Evolutionary conservation across 371 early-diverging fungal genomes (phyloP).

Genomic region (Funneliformis caledonium): DNA sequence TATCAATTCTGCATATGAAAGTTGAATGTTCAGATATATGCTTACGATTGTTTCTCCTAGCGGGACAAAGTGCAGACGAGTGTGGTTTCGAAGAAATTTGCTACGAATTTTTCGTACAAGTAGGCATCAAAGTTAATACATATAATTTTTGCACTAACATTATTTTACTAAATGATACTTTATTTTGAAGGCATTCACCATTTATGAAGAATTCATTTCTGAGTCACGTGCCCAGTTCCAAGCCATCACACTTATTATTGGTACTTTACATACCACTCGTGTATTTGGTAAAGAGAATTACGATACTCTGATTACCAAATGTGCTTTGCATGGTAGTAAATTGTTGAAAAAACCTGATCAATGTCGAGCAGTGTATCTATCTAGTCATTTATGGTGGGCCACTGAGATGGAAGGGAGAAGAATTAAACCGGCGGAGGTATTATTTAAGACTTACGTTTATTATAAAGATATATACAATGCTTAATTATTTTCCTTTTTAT

Average conservation of each 20-base stretch:
- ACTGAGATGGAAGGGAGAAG: constrained; percentile 49
- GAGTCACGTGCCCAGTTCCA: constrained; percentile 86
- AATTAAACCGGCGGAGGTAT: constrained; percentile 45
- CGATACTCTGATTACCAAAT: constrained; percentile 87
- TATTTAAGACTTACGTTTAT: neutral
- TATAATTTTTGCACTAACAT: neutral
- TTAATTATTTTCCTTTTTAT: neutral
- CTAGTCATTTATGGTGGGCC: constrained; percentile 89
- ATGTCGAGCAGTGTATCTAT: constrained; percentile 78
- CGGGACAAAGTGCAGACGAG: constrained; percentile 83
- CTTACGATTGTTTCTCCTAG: constrained; percentile 77
- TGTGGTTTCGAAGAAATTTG: constrained; percentile 83
- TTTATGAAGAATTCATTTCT: constrained; percentile 90
- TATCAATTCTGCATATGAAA: constrained; percentile 68
- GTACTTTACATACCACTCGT: constrained; percentile 75
- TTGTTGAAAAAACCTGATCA: constrained; percentile 92
- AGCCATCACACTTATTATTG: constrained; percentile 81
- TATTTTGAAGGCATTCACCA: constrained; percentile 81
- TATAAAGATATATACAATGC: neutral
- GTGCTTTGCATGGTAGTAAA: constrained; percentile 83
- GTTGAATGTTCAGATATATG: constrained; percentile 74
- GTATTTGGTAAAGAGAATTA: constrained; percentile 84
- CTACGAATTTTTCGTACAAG: constrained; percentile 92
- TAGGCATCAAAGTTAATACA: constrained; percentile 42
- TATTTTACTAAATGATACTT: neutral